Percentiles rank a stretch among this genome's conserved stretches.
phyloP scores from a whole-genome alignment of 805 yeast species.

The Wickerhamiella allomyrinae region DNA sequence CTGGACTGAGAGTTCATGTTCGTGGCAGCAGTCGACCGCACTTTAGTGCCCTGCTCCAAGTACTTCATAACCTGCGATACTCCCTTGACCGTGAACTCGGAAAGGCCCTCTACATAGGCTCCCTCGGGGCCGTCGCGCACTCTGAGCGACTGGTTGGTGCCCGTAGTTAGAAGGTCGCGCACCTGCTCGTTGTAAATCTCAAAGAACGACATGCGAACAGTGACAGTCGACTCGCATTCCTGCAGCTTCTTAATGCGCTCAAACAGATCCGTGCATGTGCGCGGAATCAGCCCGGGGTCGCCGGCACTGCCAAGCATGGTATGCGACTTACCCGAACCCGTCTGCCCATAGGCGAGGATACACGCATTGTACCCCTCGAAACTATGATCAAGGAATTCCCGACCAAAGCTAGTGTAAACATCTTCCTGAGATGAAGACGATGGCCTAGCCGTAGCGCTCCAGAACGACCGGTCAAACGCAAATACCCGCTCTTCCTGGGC shows the following conservation, averaged over 20 bases:
- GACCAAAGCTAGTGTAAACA: conserved; percentile 43
- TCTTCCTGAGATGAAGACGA: conserved; percentile 34
- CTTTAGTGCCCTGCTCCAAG: conserved; percentile 38
- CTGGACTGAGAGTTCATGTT: conserved; percentile 59
- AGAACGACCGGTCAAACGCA: conserved; percentile 38
- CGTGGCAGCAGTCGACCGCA: conserved; percentile 58
- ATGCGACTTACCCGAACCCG: conserved; percentile 72
- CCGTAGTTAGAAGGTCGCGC: conserved; percentile 37
- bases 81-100: conserved; percentile 37
- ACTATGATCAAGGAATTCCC: conserved; percentile 45
- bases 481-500: conserved; percentile 27
- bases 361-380: conserved; percentile 60
- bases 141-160: conserved; percentile 25
- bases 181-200: conserved; percentile 73
- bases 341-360: conserved; percentile 69
- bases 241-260: conserved; percentile 28
- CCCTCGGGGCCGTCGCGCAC: conserved; percentile 52
- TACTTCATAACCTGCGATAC: conserved; percentile 35
- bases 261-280: conserved; percentile 41
- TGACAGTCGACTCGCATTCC: conserved; percentile 26
- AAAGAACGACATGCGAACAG: conserved; percentile 44
- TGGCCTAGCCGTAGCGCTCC: conserved; percentile 24
- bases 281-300: conserved; percentile 53
- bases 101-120: conserved; percentile 57
- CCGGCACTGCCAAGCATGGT: conserved; percentile 55